These are phyloP conservation scores for Arachnopeziza araneosa DNA, from an alignment of 2,329 filamentous ascomycete genomes.

Conservation along the genomic window DNA sequence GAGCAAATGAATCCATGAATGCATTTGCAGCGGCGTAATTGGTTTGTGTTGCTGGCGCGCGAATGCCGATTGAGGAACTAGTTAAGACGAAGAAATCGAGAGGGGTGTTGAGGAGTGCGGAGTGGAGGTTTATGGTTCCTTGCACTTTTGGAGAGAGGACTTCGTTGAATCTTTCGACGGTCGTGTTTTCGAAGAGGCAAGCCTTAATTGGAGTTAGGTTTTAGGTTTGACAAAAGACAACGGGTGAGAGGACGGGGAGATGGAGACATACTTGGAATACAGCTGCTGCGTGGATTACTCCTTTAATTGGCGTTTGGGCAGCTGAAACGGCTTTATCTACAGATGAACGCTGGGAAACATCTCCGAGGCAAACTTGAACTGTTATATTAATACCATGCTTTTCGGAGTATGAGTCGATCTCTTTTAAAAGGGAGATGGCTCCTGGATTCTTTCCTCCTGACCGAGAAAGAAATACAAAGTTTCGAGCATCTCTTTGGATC, in stretches of 20 bases:
- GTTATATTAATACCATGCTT: neutral
- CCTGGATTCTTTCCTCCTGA: slow-evolving; percentile 31
- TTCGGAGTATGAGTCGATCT: neutral
- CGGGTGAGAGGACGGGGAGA: no score
- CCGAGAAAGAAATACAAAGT: slow-evolving; percentile 34
- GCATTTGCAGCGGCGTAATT: slow-evolving; percentile 36
- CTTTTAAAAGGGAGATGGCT: slow-evolving; percentile 3
- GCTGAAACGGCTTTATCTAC: slow-evolving; percentile 5
- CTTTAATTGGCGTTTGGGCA: slow-evolving; percentile 10
- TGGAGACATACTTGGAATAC: neutral
- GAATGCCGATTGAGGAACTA: slow-evolving; percentile 25
- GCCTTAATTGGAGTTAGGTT: neutral
- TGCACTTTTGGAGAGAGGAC: slow-evolving; percentile 37
- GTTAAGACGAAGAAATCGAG: slow-evolving; percentile 35
- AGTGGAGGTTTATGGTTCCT: slow-evolving; percentile 14
- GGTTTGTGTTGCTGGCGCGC: slow-evolving; percentile 30
- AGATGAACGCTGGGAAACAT: slow-evolving; percentile 9
- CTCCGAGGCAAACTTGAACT: slow-evolving; percentile 4
- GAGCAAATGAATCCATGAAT: slow-evolving; percentile 33
- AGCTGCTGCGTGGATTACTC: slow-evolving; percentile 18
- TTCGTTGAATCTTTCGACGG: slow-evolving; percentile 40
- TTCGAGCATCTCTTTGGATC: slow-evolving; percentile 1
- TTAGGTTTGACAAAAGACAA: neutral
- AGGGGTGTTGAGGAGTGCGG: slow-evolving; percentile 8
- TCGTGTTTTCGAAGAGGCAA: slow-evolving; percentile 35